phyloP scores from a whole-genome alignment of 2,329 filamentous ascomycete species.

The Phaeosphaeriaceae sp. region DNA sequence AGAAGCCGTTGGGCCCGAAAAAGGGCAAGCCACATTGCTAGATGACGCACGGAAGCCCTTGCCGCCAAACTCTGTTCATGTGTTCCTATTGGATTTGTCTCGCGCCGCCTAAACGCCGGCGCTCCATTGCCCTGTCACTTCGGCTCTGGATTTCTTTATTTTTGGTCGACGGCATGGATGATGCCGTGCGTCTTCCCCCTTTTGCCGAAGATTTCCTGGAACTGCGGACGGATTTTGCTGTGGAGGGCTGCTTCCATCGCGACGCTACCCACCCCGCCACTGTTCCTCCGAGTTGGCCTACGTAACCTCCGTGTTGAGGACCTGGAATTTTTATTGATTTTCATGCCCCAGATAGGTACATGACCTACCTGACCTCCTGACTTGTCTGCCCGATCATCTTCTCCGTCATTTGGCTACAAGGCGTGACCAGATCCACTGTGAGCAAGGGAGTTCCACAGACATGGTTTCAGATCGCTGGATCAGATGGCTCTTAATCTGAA shows the following conservation, averaged over 20 bases:
- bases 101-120: constrained; percentile 7
- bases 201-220: constrained; percentile 1
- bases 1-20: constrained; percentile 6
- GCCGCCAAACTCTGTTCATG: constrained; percentile 1
- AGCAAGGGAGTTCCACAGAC: neutral
- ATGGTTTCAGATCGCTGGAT: neutral
- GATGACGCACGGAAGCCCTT: constrained; percentile 6
- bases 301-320: neutral
- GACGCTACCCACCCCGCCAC: neutral
- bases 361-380: neutral
- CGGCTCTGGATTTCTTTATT: constrained; percentile 2
- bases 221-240: neutral
- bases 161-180: constrained; percentile 1
- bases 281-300: neutral
- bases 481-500: constrained; percentile 7
- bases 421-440: neutral
- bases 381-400: neutral
- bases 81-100: constrained; percentile 2
- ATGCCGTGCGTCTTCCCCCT: neutral
- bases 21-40: constrained; percentile 4
- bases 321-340: neutral
- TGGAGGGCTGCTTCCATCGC: neutral
- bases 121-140: neutral
- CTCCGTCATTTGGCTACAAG: neutral
- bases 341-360: neutral